Evolutionary conservation across 129 eudicot species (phyloP), one percentile per base, ranked within the genome.

Genomic region (Oenanthe sinensis): DNA sequence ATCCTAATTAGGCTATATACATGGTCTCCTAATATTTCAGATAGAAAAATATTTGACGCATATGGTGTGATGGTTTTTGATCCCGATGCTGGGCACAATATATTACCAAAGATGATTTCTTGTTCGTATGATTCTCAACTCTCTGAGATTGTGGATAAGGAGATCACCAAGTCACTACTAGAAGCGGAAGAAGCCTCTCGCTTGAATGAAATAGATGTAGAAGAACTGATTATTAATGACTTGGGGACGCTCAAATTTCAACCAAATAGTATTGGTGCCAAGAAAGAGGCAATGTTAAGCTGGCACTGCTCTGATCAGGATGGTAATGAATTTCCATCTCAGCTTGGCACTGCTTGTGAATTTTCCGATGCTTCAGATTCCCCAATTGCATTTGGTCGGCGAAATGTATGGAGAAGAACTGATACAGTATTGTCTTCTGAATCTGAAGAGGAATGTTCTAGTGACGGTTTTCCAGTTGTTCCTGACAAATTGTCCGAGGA

Each of bases 201-300:
- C 63, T 62, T 82, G 43, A 52, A 49, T 54, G 88, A 71, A 77
- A 86, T 85, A 75, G 86, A 84, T 75, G 78, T 37, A 33, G 36
- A 33, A 33, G 88, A 87, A 12, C 75, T 69, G 50, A 74, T 81
- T 42, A 22, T 69, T 45, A 44, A 62, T 52, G 68, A 71, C 48
- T 47, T 46, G 28, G 70, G 5, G 47, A 39, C 19, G 36, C 62
- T 58, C 71, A 60, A 19, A 58, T 71, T 55, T 79, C 83, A 71
- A 71, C 74, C 52, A 47, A 85, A 84, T 5, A 48, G 45, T 77
- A 75, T 88, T 43, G 90, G 87, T 74, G 86, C 89, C 75, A 95
- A 85, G 83, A 95, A 95, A 82, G 90, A 91, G 43, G 92, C 86
- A 48, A 90, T 95, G 89, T 76, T 95, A 78, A 87, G 83, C 17